These are phyloP conservation scores for Blastocystis sp. DNA, from an alignment of 352 stramenopile species.

Conservation along the genomic window DNA sequence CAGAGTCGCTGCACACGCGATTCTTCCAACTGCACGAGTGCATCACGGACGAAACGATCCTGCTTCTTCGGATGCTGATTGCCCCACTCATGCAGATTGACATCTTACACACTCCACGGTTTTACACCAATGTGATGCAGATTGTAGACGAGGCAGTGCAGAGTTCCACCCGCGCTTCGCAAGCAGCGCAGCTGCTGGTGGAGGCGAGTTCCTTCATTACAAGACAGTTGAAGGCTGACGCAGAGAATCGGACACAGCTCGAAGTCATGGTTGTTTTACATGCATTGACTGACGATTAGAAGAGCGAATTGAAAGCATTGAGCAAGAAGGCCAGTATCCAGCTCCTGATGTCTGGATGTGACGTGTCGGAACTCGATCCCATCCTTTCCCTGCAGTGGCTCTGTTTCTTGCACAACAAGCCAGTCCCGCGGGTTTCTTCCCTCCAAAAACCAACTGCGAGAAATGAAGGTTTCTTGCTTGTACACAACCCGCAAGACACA, in stretches of 20 bases:
- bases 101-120: background rate
- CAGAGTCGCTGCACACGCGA: background rate
- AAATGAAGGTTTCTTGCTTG: conserved; percentile 36
- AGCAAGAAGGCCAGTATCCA: background rate
- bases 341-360: background rate
- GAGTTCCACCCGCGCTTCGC: too few species aligned
- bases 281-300: background rate
- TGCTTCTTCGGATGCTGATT: background rate
- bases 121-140: background rate
- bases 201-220: background rate
- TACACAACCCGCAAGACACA: conserved; percentile 58
- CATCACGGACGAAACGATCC: background rate
- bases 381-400: background rate
- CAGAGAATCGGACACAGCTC: background rate
- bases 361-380: background rate
- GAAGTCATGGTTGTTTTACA: background rate
- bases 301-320: background rate
- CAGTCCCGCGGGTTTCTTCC: background rate
- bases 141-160: background rate
- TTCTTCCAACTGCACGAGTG: too few species aligned
- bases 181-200: background rate
- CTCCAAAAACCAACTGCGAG: conserved; percentile 4
- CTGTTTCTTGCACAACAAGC: background rate
- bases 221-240: background rate
- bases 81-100: background rate